phyloP scores from a whole-genome alignment of 2,329 filamentous ascomycete genomes.

The Coniella lustricola region DNA sequence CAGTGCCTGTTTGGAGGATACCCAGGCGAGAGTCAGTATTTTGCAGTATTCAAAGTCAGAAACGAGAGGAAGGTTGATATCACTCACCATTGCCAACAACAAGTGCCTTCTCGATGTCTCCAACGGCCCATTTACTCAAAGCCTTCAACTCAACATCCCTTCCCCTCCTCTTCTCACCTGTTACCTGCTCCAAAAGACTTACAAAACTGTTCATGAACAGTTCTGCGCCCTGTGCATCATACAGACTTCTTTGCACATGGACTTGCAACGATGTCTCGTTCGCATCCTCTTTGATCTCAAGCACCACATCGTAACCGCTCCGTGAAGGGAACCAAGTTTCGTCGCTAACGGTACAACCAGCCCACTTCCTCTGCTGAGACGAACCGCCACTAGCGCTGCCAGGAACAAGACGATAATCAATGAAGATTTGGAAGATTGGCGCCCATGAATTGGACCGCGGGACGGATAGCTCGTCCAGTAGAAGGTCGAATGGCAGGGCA shows the following conservation, averaged over 20 bases:
- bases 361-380: constrained; percentile 17
- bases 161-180: too few relatives aligned
- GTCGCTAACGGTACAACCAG: constrained; percentile 12
- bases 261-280: constrained; percentile 19
- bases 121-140: too few relatives aligned
- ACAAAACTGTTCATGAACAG: constrained; percentile 15
- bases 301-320: constrained; percentile 24
- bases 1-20: too few relatives aligned
- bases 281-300: constrained; percentile 31
- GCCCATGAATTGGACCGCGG: constrained; percentile 29
- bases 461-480: constrained; percentile 37
- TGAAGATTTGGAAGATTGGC: constrained; percentile 42
- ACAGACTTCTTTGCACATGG: constrained; percentile 25
- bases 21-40: too few relatives aligned
- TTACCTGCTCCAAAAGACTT: constrained; percentile 11
- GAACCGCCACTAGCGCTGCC: background rate
- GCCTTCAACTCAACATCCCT: too few relatives aligned
- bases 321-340: background rate
- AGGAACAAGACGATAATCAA: constrained; percentile 24
- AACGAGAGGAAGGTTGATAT: too few relatives aligned
- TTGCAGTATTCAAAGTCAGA: too few relatives aligned
- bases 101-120: too few relatives aligned
- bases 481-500: constrained; percentile 39
- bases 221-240: constrained; percentile 17
- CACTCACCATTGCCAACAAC: too few relatives aligned